Conservation (phyloP, 2,329 filamentous ascomycete genomes). For the Dendrostoma leiphaemia region DNA sequence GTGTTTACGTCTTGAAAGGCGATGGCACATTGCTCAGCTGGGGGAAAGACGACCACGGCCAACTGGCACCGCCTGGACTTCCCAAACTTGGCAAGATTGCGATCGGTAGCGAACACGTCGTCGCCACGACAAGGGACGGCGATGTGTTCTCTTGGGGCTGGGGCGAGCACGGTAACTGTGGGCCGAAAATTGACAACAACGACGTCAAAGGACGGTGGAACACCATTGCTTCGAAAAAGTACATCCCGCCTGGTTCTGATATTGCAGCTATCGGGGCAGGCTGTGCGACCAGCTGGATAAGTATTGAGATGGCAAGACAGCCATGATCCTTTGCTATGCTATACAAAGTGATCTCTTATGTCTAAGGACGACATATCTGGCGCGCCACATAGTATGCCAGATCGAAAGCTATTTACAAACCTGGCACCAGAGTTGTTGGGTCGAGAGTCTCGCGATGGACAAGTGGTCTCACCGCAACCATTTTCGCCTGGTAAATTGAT, state of each 20-base stretch:
- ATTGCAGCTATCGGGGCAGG: slow-evolving; percentile 73
- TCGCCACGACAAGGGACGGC: slow-evolving; percentile 65
- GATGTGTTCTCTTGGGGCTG: slow-evolving; percentile 87
- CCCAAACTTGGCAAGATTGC: slow-evolving; percentile 63
- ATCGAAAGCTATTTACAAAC: too few species aligned
- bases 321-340: background rate
- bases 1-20: slow-evolving; percentile 66
- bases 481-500: background rate
- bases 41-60: slow-evolving; percentile 84
- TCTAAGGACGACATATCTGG: background rate
- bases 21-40: slow-evolving; percentile 66
- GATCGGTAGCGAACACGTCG: slow-evolving; percentile 85
- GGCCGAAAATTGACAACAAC: slow-evolving; percentile 60
- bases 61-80: slow-evolving; percentile 65
- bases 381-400: background rate
- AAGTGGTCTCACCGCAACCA: too few species aligned
- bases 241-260: slow-evolving; percentile 47
- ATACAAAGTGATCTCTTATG: background rate
- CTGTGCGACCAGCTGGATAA: slow-evolving; percentile 85
- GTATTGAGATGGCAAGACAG: slow-evolving; percentile 34
- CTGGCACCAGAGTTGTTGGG: too few species aligned
- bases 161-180: slow-evolving; percentile 98
- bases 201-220: slow-evolving; percentile 71
- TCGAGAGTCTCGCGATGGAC: too few species aligned
- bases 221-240: slow-evolving; percentile 58